Percentiles rank a stretch among this genome's conserved stretches.
Conservation (phyloP, 495 filamentous ascomycete species). For the Tuber microsphaerosporum region DNA sequence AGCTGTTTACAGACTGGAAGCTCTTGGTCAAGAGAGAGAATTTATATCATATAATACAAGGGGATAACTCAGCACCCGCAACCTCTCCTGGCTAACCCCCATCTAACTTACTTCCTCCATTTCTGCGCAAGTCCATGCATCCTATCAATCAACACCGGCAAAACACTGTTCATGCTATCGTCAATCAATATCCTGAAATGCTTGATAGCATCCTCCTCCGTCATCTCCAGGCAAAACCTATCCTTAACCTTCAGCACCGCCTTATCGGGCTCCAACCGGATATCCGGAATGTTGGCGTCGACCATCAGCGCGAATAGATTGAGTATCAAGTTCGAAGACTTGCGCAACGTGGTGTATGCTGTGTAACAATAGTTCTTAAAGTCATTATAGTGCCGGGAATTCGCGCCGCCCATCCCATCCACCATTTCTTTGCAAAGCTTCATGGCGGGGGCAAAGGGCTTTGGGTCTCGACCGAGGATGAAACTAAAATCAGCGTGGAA, state of each 20-base stretch:
- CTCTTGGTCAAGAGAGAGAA: background rate
- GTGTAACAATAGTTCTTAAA: conserved; percentile 97
- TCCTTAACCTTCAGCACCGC: conserved; percentile 92
- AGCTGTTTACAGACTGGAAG: background rate
- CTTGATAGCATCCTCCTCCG: conserved; percentile 85
- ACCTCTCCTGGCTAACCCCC: background rate
- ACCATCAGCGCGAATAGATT: conserved; percentile 97
- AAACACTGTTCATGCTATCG: conserved; percentile 77
- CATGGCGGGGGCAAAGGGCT: conserved; percentile 93
- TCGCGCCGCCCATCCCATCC: conserved; percentile 87
- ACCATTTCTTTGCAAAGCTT: conserved; percentile 98
- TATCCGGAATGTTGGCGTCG: conserved; percentile 92
- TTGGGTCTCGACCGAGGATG: conserved; percentile 94
- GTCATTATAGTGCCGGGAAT: conserved; percentile 67
- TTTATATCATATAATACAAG: background rate
- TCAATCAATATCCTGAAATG: conserved; percentile 81
- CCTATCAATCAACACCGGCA: conserved; percentile 88
- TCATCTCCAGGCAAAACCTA: conserved; percentile 83
- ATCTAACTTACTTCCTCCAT: conserved; percentile 58
- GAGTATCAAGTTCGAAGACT: conserved; percentile 82
- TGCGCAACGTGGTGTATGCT: conserved; percentile 83
- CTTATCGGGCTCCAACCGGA: conserved; percentile 83
- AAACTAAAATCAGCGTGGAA: conserved; percentile 98
- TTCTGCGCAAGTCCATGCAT: conserved; percentile 90
- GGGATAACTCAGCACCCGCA: background rate